Percentiles rank a stretch among this genome's conserved stretches.
Conservation (phyloP, 2,329 filamentous ascomycete genomes). For the Huntiella abstrusa region DNA sequence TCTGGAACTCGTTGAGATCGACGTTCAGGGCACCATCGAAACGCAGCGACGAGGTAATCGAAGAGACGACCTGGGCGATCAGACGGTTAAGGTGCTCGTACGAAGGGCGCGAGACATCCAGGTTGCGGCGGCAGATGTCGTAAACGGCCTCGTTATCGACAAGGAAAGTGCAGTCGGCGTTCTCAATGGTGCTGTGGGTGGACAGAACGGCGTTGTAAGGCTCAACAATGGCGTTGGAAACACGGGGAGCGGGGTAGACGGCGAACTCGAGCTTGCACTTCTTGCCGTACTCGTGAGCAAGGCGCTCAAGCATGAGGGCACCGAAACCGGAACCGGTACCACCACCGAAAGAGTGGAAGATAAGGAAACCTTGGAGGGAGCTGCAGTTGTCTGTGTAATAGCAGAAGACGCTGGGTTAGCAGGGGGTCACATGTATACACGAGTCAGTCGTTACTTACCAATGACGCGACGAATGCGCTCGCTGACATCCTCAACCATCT, state of each 20-base stretch:
- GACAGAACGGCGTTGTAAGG: constrained; percentile 58
- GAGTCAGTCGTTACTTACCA: constrained; percentile 26
- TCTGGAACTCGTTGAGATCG: constrained; percentile 62
- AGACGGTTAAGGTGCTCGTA: constrained; percentile 56
- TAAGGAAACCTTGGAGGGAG: constrained; percentile 52
- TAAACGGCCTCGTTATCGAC: constrained; percentile 61
- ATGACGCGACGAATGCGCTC: constrained; percentile 51
- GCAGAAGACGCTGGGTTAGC: too few species aligned
- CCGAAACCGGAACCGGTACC: constrained; percentile 57
- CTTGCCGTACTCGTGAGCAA: constrained; percentile 57
- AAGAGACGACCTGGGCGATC: constrained; percentile 57
- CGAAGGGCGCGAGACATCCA: constrained; percentile 49
- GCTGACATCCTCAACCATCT: constrained; percentile 53
- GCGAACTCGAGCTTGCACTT: constrained; percentile 62
- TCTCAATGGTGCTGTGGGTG: constrained; percentile 58
- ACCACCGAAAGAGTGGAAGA: constrained; percentile 59
- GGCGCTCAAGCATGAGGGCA: constrained; percentile 51
- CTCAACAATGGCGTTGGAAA: constrained; percentile 53
- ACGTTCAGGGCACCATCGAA: constrained; percentile 58
- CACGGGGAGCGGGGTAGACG: constrained; percentile 51
- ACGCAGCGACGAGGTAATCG: constrained; percentile 52
- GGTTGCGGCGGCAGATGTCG: constrained; percentile 54
- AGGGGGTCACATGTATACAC: background rate
- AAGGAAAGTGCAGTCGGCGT: constrained; percentile 62
- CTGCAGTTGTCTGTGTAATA: constrained; percentile 45